A percentile compares a stretch with the other conserved stretches of the same genome.
phyloP scores from a whole-genome alignment of 805 yeast species.

The Blastobotrys chiropterorum region DNA sequence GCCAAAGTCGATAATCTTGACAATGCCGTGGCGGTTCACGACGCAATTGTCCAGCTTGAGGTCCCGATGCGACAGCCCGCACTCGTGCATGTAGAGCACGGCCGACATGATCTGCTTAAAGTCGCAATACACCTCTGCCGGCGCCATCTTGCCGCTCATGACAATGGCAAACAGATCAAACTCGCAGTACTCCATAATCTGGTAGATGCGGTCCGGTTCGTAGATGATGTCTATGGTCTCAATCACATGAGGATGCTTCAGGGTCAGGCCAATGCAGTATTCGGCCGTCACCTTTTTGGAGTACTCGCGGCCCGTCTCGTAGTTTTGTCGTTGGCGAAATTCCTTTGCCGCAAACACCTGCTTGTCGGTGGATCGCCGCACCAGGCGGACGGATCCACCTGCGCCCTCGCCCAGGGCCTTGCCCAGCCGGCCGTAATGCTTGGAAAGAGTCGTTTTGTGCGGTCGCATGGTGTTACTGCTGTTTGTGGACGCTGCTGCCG shows the following conservation, averaged over 20 bases:
- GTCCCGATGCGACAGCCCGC: constrained; percentile 89
- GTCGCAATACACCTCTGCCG: constrained; percentile 78
- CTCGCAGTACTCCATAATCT: constrained; percentile 93
- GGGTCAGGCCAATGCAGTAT: constrained; percentile 86
- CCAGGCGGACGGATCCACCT: constrained; percentile 81
- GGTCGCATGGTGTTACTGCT: constrained; percentile 25
- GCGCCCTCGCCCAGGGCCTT: constrained; percentile 92
- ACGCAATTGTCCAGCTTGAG: constrained; percentile 91
- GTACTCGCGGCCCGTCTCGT: constrained; percentile 77
- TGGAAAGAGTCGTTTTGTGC: constrained; percentile 37
- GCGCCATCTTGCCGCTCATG: constrained; percentile 83
- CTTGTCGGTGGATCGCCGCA: constrained; percentile 58
- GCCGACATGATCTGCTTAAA: constrained; percentile 83
- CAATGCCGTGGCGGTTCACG: constrained; percentile 72
- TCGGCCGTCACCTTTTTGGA: constrained; percentile 90
- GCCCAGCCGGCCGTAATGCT: constrained; percentile 74
- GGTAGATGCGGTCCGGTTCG: constrained; percentile 79
- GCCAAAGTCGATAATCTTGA: constrained; percentile 88
- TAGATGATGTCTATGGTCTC: constrained; percentile 88
- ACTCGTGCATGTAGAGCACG: constrained; percentile 68
- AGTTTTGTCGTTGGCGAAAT: constrained; percentile 67
- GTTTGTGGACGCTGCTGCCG: constrained; percentile 12
- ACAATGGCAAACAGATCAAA: constrained; percentile 90
- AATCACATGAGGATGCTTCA: constrained; percentile 83
- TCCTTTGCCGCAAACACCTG: constrained; percentile 88